These are phyloP conservation scores for Coemansia sp. DNA, from an alignment of 192 early-diverging fungal genomes.

Conservation along the genomic window DNA sequence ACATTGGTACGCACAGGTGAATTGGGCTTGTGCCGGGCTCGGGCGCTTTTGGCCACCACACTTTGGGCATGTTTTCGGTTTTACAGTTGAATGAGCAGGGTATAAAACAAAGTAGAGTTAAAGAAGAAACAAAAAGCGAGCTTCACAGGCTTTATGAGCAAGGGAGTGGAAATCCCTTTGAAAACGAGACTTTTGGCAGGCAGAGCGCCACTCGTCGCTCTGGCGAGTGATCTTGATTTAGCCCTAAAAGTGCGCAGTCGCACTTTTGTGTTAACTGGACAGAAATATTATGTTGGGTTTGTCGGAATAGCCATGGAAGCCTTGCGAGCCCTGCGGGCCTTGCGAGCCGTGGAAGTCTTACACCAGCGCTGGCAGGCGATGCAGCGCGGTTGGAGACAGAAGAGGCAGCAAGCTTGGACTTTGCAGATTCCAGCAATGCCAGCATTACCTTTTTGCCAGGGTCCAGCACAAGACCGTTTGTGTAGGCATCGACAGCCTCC, in stretches of 20 bases:
- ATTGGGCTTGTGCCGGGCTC: conserved; percentile 23
- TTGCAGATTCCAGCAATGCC: conserved; percentile 69
- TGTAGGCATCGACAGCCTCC: conserved; percentile 87
- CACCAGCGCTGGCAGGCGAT: background rate
- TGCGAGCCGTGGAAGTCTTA: too few relatives aligned
- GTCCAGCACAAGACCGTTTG: conserved; percentile 82
- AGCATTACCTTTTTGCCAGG: conserved; percentile 80
- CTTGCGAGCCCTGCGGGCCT: too few relatives aligned
- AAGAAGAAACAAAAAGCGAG: background rate
- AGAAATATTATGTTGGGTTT: too few relatives aligned
- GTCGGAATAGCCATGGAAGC: too few relatives aligned
- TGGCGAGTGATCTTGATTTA: too few relatives aligned
- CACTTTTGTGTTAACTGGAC: too few relatives aligned
- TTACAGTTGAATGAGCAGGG: too few relatives aligned
- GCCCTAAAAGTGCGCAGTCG: too few relatives aligned
- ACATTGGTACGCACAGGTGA: conserved; percentile 25
- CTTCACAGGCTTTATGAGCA: too few relatives aligned
- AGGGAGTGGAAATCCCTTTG: too few relatives aligned
- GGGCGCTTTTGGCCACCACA: conserved; percentile 35
- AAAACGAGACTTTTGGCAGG: too few relatives aligned
- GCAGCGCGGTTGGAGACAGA: conserved; percentile 17
- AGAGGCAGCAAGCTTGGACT: conserved; percentile 51
- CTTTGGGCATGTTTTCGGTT: background rate
- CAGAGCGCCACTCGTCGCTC: too few relatives aligned
- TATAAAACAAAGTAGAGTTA: background rate